Evolutionary conservation across 2,329 filamentous ascomycete species (phyloP), one percentile per base, ranked within the genome.

Genomic region (Colletotrichum sp.): DNA sequence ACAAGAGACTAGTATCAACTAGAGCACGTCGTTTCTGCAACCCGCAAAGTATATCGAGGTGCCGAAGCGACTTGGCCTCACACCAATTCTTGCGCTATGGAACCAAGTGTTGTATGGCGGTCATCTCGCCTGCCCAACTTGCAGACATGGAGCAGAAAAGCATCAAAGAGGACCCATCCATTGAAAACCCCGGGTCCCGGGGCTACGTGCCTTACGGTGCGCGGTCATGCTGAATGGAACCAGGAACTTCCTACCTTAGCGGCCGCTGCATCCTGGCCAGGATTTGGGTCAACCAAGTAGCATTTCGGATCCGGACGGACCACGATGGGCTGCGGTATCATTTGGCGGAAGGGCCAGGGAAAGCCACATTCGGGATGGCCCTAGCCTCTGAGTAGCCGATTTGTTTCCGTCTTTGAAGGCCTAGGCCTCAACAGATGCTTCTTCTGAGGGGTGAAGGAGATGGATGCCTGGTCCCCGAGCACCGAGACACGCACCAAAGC

Each of bases 161-260:
- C 36, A 27, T n/a, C 25, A 72, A 9, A 22, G 69, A 49, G 34
- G 39, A 49, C 27, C 55, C 39, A 52, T 71, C 32, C n/a, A 1
- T 63, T 19, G n/a, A 63, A 30, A 34, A 55, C 57, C 69, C 55
- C 44, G 55, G 55, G 57, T 34, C 32, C 69, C 27, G 69, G 63
- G 39, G 55, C 55, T 68, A 29, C 49, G 62, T 70, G 44, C 63
- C 29, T 36, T 63, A 25, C 59, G 59, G 59, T 68, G 61, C 34
- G 72, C 25, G 49, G 39, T n/a, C 52, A 34, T 68, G 69, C 57
- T n/a, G 27, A 68, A 72, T 22, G 69, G 63, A 27, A 30, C 63
- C 73, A 72, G 69, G 52, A 62, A 36, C 55, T 49, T 68, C 69
- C 55, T 44, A 75, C 69, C 57, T 75, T 75, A 75, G 73, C 73